These are phyloP conservation scores for Neofusicoccum umdonicola DNA, from an alignment of 2,329 filamentous ascomycete species.

Conservation along the genomic window DNA sequence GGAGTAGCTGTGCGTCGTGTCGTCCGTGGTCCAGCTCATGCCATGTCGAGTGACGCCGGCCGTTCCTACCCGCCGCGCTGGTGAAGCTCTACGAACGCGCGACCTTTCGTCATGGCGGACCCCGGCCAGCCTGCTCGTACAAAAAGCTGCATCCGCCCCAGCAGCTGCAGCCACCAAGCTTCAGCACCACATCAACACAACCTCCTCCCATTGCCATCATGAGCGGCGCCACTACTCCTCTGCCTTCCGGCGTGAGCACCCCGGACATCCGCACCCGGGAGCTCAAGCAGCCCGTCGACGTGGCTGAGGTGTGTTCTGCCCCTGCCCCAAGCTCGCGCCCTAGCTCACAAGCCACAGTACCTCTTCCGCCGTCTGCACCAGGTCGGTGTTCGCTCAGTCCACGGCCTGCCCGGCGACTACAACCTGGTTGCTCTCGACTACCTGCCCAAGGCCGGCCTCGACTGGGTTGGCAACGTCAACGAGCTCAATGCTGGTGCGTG, in stretches of 20 bases:
- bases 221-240: slow-evolving; percentile 16
- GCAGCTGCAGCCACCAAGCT: background rate
- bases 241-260: slow-evolving; percentile 13
- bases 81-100: background rate
- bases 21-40: slow-evolving; percentile 4
- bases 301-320: slow-evolving; percentile 50
- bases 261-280: slow-evolving; percentile 41
- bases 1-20: slow-evolving; percentile 7
- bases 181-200: background rate
- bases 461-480: slow-evolving; percentile 62
- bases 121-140: slow-evolving; percentile 3
- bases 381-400: slow-evolving; percentile 49
- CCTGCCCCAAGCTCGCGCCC: background rate
- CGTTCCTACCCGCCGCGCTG: background rate
- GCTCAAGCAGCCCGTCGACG: slow-evolving; percentile 50
- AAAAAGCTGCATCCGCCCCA: slow-evolving; percentile 9
- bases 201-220: slow-evolving; percentile 10
- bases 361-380: slow-evolving; percentile 50
- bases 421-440: slow-evolving; percentile 56
- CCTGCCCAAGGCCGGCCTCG: slow-evolving; percentile 51
- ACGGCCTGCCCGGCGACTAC: slow-evolving; percentile 54
- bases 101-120: slow-evolving; percentile 15
- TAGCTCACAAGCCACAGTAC: slow-evolving; percentile 39
- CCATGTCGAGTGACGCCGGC: slow-evolving; percentile 14
- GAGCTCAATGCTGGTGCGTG: slow-evolving; percentile 56